Evolutionary conservation across 108 stramenopile species (phyloP).

Genomic region (Parmales sp.): DNA sequence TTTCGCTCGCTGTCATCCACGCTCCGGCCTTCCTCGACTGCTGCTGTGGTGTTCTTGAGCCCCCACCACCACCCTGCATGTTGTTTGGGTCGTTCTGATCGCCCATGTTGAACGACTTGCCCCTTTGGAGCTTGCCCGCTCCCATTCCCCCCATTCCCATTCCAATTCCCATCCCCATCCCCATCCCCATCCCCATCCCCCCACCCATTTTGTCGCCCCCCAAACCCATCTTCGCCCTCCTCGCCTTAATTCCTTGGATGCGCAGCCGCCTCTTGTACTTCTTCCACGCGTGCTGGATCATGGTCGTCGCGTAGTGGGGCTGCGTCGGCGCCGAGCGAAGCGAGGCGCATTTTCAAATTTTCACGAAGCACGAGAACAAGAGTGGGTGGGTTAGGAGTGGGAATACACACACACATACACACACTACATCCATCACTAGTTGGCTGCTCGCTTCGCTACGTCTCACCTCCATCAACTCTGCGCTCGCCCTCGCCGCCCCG

Average conservation of each 20-base stretch:
- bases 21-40: neutral
- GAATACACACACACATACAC: too few relatives aligned
- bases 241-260: neutral
- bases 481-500: neutral
- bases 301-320: neutral
- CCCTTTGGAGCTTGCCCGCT: neutral
- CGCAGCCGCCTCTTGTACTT: neutral
- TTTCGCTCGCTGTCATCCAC: neutral
- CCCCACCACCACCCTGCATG: neutral
- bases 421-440: too few relatives aligned
- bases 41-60: neutral
- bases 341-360: too few relatives aligned
- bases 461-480: neutral
- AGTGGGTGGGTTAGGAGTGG: too few relatives aligned
- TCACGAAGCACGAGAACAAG: too few relatives aligned
- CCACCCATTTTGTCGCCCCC: neutral
- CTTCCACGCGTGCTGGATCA: conserved; percentile 3
- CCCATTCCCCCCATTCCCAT: neutral
- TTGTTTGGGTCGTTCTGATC: neutral
- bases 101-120: neutral
- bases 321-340: too few relatives aligned
- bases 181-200: neutral
- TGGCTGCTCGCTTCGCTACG: too few relatives aligned
- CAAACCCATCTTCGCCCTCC: neutral
- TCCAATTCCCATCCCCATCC: neutral